Conservation (phyloP, 345 rosid genomes). For the Leavenworthia alabamica region DNA sequence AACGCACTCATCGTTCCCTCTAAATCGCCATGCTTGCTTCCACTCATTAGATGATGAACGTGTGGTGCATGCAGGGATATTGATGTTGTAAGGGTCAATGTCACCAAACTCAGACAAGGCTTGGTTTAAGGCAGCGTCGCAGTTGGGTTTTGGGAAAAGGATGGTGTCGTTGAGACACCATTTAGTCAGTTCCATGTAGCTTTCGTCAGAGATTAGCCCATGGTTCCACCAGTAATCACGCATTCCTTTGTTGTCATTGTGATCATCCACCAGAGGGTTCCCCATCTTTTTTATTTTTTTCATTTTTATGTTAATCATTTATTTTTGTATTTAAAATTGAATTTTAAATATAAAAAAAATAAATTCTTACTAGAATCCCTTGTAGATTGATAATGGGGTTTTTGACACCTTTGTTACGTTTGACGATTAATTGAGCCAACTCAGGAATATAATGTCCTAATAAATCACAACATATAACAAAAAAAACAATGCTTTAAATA, state of each 20-base stretch:
- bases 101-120: conserved; percentile 43
- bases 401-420: conserved; percentile 41
- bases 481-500: background rate
- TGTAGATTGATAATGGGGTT: conserved; percentile 53
- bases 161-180: conserved; percentile 31
- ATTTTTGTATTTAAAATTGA: background rate
- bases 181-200: conserved; percentile 24
- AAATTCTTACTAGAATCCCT: conserved; percentile 60
- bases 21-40: conserved; percentile 52
- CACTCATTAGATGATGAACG: conserved; percentile 12
- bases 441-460: conserved; percentile 86
- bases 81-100: conserved; percentile 48
- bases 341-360: background rate
- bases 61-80: conserved; percentile 39
- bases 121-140: conserved; percentile 32
- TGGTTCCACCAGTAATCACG: conserved; percentile 32
- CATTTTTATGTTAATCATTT: background rate
- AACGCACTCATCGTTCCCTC: conserved; percentile 75
- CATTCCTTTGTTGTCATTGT: conserved; percentile 27
- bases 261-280: conserved; percentile 22
- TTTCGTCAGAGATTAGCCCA: conserved; percentile 25
- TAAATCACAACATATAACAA: background rate
- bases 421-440: conserved; percentile 49
- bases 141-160: conserved; percentile 48
- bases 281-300: conserved; percentile 9